phyloP scores from a whole-genome alignment of 2,329 filamentous ascomycete genomes.

The Curvularia lunata region DNA sequence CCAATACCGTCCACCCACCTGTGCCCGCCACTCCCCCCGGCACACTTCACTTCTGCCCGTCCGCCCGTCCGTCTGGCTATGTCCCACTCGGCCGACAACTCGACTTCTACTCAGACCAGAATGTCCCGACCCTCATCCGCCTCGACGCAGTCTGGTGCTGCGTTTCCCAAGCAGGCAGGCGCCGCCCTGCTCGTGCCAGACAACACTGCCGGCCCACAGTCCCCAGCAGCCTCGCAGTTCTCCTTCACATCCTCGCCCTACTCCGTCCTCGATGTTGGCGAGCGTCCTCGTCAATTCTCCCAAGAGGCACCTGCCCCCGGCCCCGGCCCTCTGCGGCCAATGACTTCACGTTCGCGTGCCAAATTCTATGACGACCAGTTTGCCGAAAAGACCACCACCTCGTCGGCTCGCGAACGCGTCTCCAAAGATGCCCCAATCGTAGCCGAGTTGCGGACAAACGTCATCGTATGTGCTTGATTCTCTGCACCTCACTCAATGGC shows the following conservation, averaged over 20 bases:
- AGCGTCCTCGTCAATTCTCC: slow-evolving; percentile 19
- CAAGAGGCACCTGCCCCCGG: slow-evolving; percentile 31
- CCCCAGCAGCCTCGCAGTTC: slow-evolving; percentile 47
- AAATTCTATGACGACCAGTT: slow-evolving; percentile 50
- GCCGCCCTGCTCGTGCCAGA: slow-evolving; percentile 40
- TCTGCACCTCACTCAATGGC: slow-evolving; percentile 18
- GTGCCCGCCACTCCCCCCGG: slow-evolving; percentile 33
- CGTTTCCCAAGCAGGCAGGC: slow-evolving; percentile 46
- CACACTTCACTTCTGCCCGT: slow-evolving; percentile 21
- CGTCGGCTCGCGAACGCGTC: slow-evolving; percentile 51
- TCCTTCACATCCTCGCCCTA: slow-evolving; percentile 46
- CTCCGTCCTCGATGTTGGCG: slow-evolving; percentile 35
- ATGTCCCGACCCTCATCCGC: slow-evolving; percentile 49
- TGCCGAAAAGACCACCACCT: slow-evolving; percentile 44
- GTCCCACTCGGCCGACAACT: slow-evolving; percentile 47
- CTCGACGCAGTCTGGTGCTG: slow-evolving; percentile 41
- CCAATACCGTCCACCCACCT: slow-evolving; percentile 26
- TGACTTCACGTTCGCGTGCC: slow-evolving; percentile 36
- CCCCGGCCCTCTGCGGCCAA: slow-evolving; percentile 23
- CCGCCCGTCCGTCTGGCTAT: slow-evolving; percentile 26
- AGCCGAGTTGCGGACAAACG: slow-evolving; percentile 57
- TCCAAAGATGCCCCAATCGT: slow-evolving; percentile 56
- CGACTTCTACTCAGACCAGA: slow-evolving; percentile 38
- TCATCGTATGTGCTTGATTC: slow-evolving; percentile 53
- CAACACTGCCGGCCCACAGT: slow-evolving; percentile 35